Evolutionary conservation across 768 basidiomycete species (phyloP).

Genomic region (Sporobolomyces pararoseus): DNA sequence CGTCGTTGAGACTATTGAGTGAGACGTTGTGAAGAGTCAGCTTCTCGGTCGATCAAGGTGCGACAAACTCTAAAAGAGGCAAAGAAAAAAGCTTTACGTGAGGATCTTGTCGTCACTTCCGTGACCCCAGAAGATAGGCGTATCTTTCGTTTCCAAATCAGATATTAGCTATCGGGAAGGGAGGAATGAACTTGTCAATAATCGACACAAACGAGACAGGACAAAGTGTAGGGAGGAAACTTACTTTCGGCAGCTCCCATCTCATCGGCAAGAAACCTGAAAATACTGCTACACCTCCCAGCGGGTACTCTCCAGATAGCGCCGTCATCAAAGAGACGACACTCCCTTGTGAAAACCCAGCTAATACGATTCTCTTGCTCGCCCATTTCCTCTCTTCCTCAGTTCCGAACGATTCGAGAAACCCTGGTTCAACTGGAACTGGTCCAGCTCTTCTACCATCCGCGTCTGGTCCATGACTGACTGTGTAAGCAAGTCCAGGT

Average conservation of each 20-base stretch:
- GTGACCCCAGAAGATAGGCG: conserved; percentile 16
- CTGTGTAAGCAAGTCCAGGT: not conserved
- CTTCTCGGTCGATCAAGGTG: not conserved
- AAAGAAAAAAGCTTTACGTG: not conserved
- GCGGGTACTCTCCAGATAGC: not conserved
- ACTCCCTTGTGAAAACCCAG: conserved; percentile 26
- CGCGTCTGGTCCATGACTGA: not conserved
- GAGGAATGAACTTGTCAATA: not conserved
- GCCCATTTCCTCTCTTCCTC: conserved; percentile 22
- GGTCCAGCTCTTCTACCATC: not conserved
- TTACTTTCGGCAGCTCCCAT: not conserved
- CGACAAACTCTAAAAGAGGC: not conserved
- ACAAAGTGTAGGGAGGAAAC: not conserved
- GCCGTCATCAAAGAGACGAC: conserved; percentile 12
- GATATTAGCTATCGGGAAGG: not conserved
- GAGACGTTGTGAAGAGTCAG: no score
- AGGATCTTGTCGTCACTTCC: conserved; percentile 2
- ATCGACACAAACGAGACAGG: not conserved
- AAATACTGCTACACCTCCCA: conserved; percentile 15
- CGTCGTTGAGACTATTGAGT: not conserved
- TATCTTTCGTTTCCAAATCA: not conserved
- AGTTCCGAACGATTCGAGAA: conserved; percentile 11
- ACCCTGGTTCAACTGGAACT: not conserved
- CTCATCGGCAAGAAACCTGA: conserved; percentile 14
- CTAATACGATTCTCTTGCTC: conserved; percentile 19